phyloP scores from a whole-genome alignment of 2,329 filamentous ascomycete species.

The Hypoxylon sp. region DNA sequence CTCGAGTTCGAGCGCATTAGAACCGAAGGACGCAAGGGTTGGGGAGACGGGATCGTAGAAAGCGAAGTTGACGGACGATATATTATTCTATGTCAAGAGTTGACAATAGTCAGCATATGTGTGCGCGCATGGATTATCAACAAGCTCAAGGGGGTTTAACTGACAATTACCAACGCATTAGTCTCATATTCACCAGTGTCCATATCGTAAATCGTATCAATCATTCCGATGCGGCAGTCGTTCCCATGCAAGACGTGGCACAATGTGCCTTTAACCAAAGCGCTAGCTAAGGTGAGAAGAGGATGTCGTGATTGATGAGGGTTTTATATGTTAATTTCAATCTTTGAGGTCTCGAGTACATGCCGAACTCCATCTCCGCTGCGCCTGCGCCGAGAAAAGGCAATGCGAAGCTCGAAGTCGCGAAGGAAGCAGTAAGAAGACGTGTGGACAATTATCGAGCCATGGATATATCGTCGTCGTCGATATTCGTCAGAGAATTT shows the following conservation, averaged over 20 bases:
- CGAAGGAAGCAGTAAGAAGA: conserved; percentile 13
- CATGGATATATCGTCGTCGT: conserved; percentile 16
- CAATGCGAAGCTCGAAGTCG: conserved; percentile 25
- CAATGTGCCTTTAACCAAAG: conserved; percentile 12
- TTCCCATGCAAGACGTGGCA: conserved; percentile 45
- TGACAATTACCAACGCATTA: conserved; percentile 71
- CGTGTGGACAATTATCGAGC: conserved; percentile 24
- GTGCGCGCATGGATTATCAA: not conserved
- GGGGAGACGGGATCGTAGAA: conserved; percentile 67
- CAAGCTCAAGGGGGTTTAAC: conserved; percentile 46
- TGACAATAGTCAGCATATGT: conserved; percentile 37
- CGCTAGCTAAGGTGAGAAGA: conserved; percentile 22
- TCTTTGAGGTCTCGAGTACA: conserved; percentile 49
- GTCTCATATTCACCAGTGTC: conserved; percentile 75
- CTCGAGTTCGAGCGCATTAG: conserved; percentile 67
- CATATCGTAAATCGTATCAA: conserved; percentile 66
- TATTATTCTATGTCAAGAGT: conserved; percentile 64
- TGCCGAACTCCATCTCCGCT: conserved; percentile 54
- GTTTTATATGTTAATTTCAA: conserved; percentile 42
- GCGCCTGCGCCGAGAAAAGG: conserved; percentile 27
- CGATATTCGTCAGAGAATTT: not conserved
- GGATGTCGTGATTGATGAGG: conserved; percentile 24
- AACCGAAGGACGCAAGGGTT: conserved; percentile 61
- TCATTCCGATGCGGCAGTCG: conserved; percentile 41
- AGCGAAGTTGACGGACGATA: conserved; percentile 68